Conservation (phyloP, 1,284 basidiomycete genomes). For the Mycena sp. region DNA sequence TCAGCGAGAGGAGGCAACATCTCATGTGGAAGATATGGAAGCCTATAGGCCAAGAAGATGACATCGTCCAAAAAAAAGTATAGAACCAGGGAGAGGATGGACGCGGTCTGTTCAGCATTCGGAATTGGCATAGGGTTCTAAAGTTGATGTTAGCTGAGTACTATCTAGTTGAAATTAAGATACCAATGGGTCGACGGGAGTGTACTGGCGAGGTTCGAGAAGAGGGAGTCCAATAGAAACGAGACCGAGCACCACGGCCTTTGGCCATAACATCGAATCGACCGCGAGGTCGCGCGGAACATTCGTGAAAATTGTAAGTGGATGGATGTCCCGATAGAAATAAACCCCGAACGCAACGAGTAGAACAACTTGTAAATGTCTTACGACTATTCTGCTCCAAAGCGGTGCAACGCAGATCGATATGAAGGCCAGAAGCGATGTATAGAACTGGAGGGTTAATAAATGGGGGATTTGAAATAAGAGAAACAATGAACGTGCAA, state of each 20-base stretch:
- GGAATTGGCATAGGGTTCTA: slow-evolving; percentile 17
- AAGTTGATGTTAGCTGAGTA: background rate
- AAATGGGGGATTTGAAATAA: no score
- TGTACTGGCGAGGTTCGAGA: slow-evolving; percentile 38
- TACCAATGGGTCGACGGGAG: slow-evolving; percentile 44
- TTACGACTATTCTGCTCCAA: background rate
- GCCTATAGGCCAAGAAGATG: slow-evolving; percentile 46
- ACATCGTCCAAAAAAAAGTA: slow-evolving; percentile 60
- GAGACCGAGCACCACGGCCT: slow-evolving; percentile 33
- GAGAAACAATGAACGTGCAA: no score
- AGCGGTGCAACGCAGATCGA: background rate
- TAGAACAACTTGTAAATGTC: slow-evolving; percentile 42
- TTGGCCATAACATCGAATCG: slow-evolving; percentile 37
- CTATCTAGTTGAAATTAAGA: background rate
- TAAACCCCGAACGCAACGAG: slow-evolving; percentile 53
- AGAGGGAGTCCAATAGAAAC: slow-evolving; percentile 39
- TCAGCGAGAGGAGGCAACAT: slow-evolving; percentile 58
- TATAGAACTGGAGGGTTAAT: no score
- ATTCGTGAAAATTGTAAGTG: slow-evolving; percentile 58
- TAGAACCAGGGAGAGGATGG: slow-evolving; percentile 54
- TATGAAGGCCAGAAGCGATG: background rate
- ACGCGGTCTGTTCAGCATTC: slow-evolving; percentile 63
- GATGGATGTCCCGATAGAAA: slow-evolving; percentile 71
- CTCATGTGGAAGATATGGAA: slow-evolving; percentile 45
- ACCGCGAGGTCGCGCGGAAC: slow-evolving; percentile 41